phyloP scores from a whole-genome alignment of 164 flowering plant genomes.

The Chimonanthus salicifolius region DNA sequence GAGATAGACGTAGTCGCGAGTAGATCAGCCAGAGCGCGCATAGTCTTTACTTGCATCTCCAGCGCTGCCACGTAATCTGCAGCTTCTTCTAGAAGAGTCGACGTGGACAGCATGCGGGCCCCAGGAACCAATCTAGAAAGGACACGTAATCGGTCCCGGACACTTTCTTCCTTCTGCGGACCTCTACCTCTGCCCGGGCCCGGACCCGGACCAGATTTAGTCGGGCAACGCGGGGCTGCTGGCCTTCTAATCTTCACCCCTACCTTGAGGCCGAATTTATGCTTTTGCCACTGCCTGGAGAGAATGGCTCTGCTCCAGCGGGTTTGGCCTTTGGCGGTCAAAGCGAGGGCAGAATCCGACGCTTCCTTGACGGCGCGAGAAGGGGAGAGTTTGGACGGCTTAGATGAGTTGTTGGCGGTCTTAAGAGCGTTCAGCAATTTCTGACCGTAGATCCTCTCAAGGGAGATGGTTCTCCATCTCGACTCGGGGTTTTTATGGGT shows the following conservation, averaged over 20 bases:
- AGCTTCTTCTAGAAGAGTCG: constrained; percentile 61
- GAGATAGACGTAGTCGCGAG: constrained; percentile 24
- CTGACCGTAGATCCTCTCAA: constrained; percentile 11
- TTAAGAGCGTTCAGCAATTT: constrained; percentile 1
- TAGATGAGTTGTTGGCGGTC: neutral
- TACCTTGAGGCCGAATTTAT: neutral
- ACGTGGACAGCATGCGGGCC: constrained; percentile 49
- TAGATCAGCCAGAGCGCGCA: constrained; percentile 46
- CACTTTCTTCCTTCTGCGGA: neutral
- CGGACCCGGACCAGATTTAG: neutral
- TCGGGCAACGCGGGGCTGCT: neutral
- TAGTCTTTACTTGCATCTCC: constrained; percentile 70
- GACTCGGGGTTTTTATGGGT: neutral
- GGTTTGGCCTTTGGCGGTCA: constrained; percentile 52
- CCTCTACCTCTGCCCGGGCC: neutral
- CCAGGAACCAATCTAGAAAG: constrained; percentile 77
- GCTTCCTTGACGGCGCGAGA: constrained; percentile 58
- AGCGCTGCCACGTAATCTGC: constrained; percentile 65
- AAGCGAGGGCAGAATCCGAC: constrained; percentile 57
- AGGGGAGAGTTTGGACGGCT: constrained; percentile 9
- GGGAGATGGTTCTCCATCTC: constrained; percentile 5
- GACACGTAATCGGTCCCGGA: constrained; percentile 15
- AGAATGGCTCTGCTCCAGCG: constrained; percentile 79
- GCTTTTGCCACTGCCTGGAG: constrained; percentile 26
- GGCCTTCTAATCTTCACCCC: constrained; percentile 10